A percentile compares a stretch with the other conserved stretches of the same genome.
Evolutionary conservation across 441 rosid species (phyloP).

Genomic region (Geranium incanum): DNA sequence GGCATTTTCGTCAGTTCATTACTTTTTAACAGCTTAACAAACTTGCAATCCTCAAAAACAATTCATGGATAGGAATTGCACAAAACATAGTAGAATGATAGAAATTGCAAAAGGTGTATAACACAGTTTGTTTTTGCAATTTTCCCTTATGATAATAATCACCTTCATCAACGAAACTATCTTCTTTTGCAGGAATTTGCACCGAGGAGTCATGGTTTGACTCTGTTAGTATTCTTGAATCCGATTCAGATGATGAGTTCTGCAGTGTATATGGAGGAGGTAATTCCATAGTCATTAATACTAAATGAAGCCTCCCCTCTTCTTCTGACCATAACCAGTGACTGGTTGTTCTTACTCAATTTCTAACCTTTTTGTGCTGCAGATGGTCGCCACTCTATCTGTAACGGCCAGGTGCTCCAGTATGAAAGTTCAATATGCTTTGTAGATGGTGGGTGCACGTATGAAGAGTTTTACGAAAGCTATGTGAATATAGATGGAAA

Average conservation of each 20-base stretch:
- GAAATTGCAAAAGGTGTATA: too few relatives aligned
- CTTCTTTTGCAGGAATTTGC: conserved; percentile 40
- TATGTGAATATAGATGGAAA: conserved; percentile 45
- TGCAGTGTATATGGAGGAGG: conserved; percentile 41
- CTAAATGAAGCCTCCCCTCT: background rate
- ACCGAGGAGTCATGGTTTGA: conserved; percentile 85
- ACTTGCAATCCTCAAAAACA: too few relatives aligned
- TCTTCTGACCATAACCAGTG: background rate
- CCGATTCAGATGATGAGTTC: conserved; percentile 78
- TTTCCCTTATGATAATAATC: too few relatives aligned
- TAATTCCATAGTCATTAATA: conserved; percentile 21
- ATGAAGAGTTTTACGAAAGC: conserved; percentile 55
- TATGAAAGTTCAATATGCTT: conserved; percentile 32
- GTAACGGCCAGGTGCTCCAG: conserved; percentile 41
- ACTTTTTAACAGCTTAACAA: too few relatives aligned
- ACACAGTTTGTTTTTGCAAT: too few relatives aligned
- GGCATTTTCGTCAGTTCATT: too few relatives aligned
- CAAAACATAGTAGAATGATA: too few relatives aligned
- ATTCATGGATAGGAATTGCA: too few relatives aligned
- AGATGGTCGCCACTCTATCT: conserved; percentile 11
- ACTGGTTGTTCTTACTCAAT: background rate
- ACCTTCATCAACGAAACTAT: background rate
- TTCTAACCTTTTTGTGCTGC: background rate
- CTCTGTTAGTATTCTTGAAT: conserved; percentile 64
- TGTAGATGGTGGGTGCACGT: conserved; percentile 29